Percentiles rank a stretch among this genome's conserved stretches.
Evolutionary conservation across 148 eudicot genomes (phyloP).

Genomic region (Linanthus parryae): DNA sequence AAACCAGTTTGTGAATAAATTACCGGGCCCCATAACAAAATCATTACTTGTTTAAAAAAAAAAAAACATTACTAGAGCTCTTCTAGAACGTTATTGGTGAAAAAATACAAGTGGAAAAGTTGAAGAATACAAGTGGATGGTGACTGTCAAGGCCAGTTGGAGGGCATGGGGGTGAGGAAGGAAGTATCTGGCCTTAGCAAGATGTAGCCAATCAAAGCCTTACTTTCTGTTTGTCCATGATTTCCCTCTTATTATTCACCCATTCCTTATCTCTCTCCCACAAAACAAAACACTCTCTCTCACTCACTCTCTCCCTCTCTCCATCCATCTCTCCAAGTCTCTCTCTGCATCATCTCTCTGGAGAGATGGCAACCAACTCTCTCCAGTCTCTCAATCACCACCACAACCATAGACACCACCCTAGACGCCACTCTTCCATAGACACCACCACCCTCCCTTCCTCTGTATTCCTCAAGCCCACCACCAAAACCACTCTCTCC

Average conservation of each 20-base stretch:
- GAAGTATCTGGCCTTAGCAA: conserved; percentile 57
- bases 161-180: not conserved
- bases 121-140: no score
- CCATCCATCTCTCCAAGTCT: not conserved
- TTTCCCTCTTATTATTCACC: conserved; percentile 19
- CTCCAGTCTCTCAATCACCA: conserved; percentile 24
- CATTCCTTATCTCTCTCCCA: conserved; percentile 9
- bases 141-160: no score
- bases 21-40: no score
- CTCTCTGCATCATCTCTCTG: not conserved
- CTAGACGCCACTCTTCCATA: conserved; percentile 19
- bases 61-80: no score
- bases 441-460: conserved; percentile 11
- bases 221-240: conserved; percentile 21
- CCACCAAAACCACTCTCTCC: conserved; percentile 8
- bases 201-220: conserved; percentile 43
- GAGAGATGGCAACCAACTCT: conserved; percentile 59
- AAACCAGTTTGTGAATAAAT: no score
- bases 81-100: no score
- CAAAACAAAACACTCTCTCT: not conserved
- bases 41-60: no score
- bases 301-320: not conserved
- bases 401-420: conserved; percentile 8
- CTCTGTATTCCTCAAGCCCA: conserved; percentile 11
- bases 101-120: no score